Conservation (phyloP, 2,329 filamentous ascomycete genomes). For the Colletotrichum sp. region DNA sequence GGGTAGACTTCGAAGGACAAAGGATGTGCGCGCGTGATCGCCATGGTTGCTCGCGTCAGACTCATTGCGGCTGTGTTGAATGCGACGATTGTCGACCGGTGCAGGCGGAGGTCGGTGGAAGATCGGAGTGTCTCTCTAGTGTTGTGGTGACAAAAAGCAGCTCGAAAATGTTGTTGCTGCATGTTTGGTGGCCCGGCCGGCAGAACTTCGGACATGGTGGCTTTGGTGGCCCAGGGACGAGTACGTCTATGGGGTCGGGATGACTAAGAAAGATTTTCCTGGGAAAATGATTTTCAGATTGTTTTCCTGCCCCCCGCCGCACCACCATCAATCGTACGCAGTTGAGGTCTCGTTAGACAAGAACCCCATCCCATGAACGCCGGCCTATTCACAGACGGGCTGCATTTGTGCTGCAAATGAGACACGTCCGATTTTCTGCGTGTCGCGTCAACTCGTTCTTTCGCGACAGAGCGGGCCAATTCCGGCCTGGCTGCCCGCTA, state of each 20-base stretch:
- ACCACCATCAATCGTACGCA: too few relatives aligned
- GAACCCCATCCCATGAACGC: too few relatives aligned
- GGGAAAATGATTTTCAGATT: neutral
- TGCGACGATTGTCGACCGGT: neutral
- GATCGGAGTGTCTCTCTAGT: neutral
- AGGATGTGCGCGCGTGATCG: neutral
- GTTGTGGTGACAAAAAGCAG: neutral
- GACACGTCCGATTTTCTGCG: too few relatives aligned
- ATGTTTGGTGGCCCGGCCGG: too few relatives aligned
- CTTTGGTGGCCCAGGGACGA: neutral
- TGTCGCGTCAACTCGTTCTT: too few relatives aligned
- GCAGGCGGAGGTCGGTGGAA: neutral
- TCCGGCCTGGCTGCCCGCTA: too few relatives aligned
- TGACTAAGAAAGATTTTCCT: neutral
- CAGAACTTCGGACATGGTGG: neutral
- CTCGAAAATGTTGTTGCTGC: neutral
- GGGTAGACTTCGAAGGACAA: neutral
- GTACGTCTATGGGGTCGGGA: neutral
- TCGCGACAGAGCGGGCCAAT: too few relatives aligned
- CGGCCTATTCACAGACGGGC: too few relatives aligned
- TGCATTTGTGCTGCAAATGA: too few relatives aligned
- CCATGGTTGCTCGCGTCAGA: neutral
- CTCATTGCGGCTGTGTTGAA: neutral
- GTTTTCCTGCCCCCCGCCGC: too few relatives aligned
- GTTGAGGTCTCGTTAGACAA: too few relatives aligned